Evolutionary conservation across 176 grass and related monocot genomes (phyloP), one percentile per base, ranked within the genome.

Genomic region (Dactylis glomerata): DNA sequence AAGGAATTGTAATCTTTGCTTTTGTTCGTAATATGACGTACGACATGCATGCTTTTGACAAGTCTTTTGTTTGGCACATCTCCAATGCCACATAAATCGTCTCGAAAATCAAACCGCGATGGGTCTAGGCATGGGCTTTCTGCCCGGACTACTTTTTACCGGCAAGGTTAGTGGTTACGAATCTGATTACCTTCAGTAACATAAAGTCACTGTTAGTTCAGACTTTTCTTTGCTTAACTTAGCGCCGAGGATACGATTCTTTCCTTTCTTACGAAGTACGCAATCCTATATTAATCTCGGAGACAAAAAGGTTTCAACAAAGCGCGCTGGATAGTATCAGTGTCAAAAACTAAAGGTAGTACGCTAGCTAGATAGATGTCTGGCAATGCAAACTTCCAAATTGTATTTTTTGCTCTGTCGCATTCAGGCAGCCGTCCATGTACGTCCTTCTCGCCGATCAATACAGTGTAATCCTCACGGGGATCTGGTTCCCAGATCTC

Each of bases 211-310:
- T 0, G 5, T 5, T 73, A 31, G 32, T 3, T 54, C 42, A 28
- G 79, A 79, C 7, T 52, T 67, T 78, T 83, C 68, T 59, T 78
- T 78, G 23, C 68, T 47, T 44, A 30, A 55, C 73, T 86, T 73
- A 31, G 1, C 15, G 14, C 28, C n/a, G 7, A 33, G 6, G 33
- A 61, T 64, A 40, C 64, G 78, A 82, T 68, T 55, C 44, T 73
- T 78, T 65, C 52, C 56, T 79, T 82, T 30, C 79, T 86, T 74
- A 83, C 0, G 16, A 79, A 19, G 27, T 56, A 90, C 79, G 84
- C 12, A 49, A 83, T 45, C 65, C 6, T n/a, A 73, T 16, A 9
- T 19, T 83, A 38, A 17, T 71, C 23, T 5, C 20, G 2, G 56
- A 56, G 31, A 20, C n/a, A 65, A 61, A 81, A 78, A 47, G 10